Percentiles rank a stretch among this genome's conserved stretches.
These are phyloP conservation scores for Stephanodiscus triporus DNA, from an alignment of 108 stramenopile genomes.

Conservation along the genomic window DNA sequence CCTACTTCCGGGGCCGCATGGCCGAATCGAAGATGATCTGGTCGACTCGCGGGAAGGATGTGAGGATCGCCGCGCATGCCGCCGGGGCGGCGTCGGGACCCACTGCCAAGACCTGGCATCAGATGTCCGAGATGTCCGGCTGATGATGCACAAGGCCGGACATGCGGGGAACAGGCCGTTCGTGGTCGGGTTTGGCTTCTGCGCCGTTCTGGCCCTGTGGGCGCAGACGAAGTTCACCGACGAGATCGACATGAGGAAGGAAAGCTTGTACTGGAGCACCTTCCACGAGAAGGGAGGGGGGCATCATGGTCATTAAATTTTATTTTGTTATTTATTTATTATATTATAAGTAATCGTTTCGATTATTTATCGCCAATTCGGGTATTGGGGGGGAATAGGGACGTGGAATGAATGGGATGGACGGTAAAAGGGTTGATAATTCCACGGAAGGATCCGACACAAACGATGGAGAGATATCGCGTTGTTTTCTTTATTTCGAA, in stretches of 20 bases:
- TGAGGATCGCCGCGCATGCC: slow-evolving; percentile 59
- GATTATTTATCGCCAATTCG: too few species aligned
- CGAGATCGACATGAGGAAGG: slow-evolving; percentile 56
- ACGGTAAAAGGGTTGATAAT: too few species aligned
- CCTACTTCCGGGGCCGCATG: slow-evolving; percentile 71
- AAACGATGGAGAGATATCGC: too few species aligned
- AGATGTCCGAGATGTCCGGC: slow-evolving; percentile 73
- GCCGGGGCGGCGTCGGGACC: slow-evolving; percentile 55
- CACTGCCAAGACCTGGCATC: slow-evolving; percentile 86
- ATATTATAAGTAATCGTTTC: too few species aligned
- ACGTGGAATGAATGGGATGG: too few species aligned
- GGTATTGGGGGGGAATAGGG: too few species aligned
- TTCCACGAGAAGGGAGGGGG: too few species aligned
- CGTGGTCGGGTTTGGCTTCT: slow-evolving; percentile 69
- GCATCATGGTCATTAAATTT: too few species aligned
- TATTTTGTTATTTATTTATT: too few species aligned
- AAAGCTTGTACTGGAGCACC: slow-evolving; percentile 49
- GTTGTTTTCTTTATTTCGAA: too few species aligned
- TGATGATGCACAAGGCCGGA: slow-evolving; percentile 74
- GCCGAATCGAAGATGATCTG: slow-evolving; percentile 75
- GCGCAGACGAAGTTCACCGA: slow-evolving; percentile 52
- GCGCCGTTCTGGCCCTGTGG: slow-evolving; percentile 27
- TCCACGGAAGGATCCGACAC: too few species aligned
- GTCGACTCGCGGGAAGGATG: slow-evolving; percentile 70
- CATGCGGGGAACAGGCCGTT: slow-evolving; percentile 82